Conservation (phyloP, 1,284 basidiomycete genomes). For the Sporisorium scitamineum region DNA sequence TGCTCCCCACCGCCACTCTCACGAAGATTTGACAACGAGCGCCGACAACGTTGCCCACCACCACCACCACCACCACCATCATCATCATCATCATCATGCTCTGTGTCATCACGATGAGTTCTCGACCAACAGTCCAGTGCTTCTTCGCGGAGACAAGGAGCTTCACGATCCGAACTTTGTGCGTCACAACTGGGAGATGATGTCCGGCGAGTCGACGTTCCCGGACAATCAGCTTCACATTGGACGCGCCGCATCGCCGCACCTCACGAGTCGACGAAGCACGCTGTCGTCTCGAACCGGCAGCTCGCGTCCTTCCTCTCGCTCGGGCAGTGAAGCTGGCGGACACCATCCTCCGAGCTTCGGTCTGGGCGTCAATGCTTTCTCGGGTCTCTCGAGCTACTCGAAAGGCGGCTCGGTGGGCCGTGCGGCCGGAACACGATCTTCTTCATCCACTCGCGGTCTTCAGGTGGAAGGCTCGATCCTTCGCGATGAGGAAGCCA, state of each 20-base stretch:
- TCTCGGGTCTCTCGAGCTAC: slow-evolving; percentile 42
- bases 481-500: slow-evolving; percentile 36
- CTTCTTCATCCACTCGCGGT: slow-evolving; percentile 16
- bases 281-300: slow-evolving; percentile 30
- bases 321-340: slow-evolving; percentile 38
- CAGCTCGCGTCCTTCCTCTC: slow-evolving; percentile 38
- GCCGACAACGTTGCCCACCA: slow-evolving; percentile 16
- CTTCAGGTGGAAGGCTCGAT: slow-evolving; percentile 46
- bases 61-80: slow-evolving; percentile 13
- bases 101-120: slow-evolving; percentile 18
- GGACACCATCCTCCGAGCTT: slow-evolving; percentile 20
- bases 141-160: slow-evolving; percentile 41
- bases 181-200: slow-evolving; percentile 50
- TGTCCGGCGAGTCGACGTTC: slow-evolving; percentile 28
- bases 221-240: slow-evolving; percentile 33
- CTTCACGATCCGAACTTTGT: slow-evolving; percentile 48
- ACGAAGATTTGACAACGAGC: slow-evolving; percentile 23
- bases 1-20: slow-evolving; percentile 13
- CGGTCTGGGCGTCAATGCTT: slow-evolving; percentile 27
- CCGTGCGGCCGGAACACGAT: slow-evolving; percentile 1
- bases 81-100: slow-evolving; percentile 6
- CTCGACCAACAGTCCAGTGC: slow-evolving; percentile 28
- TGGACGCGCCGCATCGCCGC: slow-evolving; percentile 24
- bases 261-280: slow-evolving; percentile 31
- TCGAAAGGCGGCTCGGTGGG: slow-evolving; percentile 13